Conservation (phyloP, 2,329 filamentous ascomycete genomes). For the Allantophomopsis cytisporea region DNA sequence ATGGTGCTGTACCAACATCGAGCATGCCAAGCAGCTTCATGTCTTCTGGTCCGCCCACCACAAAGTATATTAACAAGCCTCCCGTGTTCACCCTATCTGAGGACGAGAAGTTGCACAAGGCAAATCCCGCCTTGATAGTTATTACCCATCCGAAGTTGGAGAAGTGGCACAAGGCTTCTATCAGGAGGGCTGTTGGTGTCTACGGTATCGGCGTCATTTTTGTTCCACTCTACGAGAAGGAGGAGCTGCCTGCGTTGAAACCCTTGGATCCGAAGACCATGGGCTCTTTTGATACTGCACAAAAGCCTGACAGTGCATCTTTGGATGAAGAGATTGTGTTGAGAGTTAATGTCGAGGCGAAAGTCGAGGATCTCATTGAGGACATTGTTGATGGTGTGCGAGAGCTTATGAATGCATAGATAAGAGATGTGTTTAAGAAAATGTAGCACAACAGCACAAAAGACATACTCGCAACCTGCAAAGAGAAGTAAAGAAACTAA, state of each 20-base stretch:
- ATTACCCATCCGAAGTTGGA: conserved; percentile 17
- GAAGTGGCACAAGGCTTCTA: conserved; percentile 15
- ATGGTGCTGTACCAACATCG: too few relatives aligned
- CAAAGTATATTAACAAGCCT: conserved; percentile 4
- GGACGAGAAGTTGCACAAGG: conserved; percentile 7
- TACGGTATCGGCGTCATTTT: conserved; percentile 18
- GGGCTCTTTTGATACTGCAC: conserved; percentile 2
- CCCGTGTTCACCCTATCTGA: conserved; percentile 8
- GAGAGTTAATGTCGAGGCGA: conserved; percentile 7
- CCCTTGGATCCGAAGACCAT: conserved; percentile 16
- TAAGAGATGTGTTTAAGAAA: not conserved
- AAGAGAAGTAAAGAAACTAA: too few relatives aligned
- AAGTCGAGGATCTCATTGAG: conserved; percentile 10
- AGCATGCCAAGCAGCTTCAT: conserved; percentile 1
- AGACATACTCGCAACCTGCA: too few relatives aligned
- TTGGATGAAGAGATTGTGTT: conserved; percentile 13
- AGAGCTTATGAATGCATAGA: conserved; percentile 6
- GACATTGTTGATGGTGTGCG: conserved; percentile 10
- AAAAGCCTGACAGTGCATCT: not conserved
- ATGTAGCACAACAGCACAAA: too few relatives aligned
- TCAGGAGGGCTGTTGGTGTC: conserved; percentile 12
- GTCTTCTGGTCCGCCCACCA: not conserved
- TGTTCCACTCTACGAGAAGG: conserved; percentile 15
- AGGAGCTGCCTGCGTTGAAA: conserved; percentile 12
- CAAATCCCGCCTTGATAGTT: conserved; percentile 17